These are phyloP conservation scores for Xylaria castorea DNA, from an alignment of 495 filamentous ascomycete species.

Conservation along the genomic window DNA sequence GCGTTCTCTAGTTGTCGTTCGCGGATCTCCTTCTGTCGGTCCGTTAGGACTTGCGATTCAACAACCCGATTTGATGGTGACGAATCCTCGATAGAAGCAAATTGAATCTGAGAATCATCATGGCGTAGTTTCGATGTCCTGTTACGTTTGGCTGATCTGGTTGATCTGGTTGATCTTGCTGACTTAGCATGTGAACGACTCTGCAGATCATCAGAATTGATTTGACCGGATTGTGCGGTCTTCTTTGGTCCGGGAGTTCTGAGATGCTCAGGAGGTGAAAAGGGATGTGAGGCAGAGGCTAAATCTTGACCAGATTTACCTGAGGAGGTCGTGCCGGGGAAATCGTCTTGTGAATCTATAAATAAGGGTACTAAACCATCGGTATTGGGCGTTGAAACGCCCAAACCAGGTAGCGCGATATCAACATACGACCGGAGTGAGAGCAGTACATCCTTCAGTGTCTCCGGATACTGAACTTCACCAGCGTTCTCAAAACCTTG, in stretches of 20 bases:
- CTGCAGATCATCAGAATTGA: constrained; percentile 16
- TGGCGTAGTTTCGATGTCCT: constrained; percentile 62
- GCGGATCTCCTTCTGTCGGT: constrained; percentile 73
- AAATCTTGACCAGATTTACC: background rate
- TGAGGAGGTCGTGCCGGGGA: constrained; percentile 34
- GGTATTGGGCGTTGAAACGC: constrained; percentile 39
- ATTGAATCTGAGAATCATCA: constrained; percentile 80
- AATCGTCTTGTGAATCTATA: constrained; percentile 60
- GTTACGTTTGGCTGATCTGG: constrained; percentile 31
- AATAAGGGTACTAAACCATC: constrained; percentile 47
- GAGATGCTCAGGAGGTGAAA: constrained; percentile 21
- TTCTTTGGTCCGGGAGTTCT: constrained; percentile 20
- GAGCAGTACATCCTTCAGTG: constrained; percentile 48
- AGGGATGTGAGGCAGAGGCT: constrained; percentile 30
- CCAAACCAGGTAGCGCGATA: constrained; percentile 49
- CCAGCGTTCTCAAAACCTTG: constrained; percentile 45
- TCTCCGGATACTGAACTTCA: constrained; percentile 50
- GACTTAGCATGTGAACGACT: constrained; percentile 3
- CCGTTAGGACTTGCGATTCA: constrained; percentile 74
- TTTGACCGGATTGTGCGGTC: constrained; percentile 36
- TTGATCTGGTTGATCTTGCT: constrained; percentile 15
- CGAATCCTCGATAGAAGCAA: constrained; percentile 65
- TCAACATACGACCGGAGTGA: constrained; percentile 50
- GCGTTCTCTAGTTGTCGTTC: constrained; percentile 70
- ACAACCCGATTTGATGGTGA: constrained; percentile 51